These are phyloP conservation scores for Entoloma clypeatum DNA, from an alignment of 1,284 basidiomycete species.

Conservation along the genomic window DNA sequence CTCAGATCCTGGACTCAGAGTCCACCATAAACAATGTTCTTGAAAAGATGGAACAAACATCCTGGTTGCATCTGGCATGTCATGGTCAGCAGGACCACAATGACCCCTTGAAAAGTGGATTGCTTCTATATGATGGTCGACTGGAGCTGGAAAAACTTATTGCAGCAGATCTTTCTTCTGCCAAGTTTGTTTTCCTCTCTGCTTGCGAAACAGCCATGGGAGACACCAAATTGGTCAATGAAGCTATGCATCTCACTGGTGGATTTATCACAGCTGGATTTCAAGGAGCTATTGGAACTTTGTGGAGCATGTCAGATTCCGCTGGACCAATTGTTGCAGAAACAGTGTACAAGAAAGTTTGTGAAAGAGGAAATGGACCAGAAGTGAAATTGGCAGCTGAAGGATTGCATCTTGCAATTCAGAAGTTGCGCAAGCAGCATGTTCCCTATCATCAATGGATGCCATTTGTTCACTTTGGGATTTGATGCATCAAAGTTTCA, in stretches of 20 bases:
- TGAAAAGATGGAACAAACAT: constrained; percentile 6
- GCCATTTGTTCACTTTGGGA: constrained; percentile 28
- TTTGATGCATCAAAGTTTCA: constrained; percentile 13
- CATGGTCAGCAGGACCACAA: constrained; percentile 16
- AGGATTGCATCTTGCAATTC: constrained; percentile 23
- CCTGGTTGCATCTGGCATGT: constrained; percentile 19
- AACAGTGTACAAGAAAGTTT: constrained; percentile 21
- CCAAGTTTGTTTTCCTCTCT: constrained; percentile 25
- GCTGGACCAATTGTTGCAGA: constrained; percentile 25
- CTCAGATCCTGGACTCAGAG: background rate
- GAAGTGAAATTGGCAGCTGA: constrained; percentile 18
- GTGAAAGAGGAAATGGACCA: constrained; percentile 12
- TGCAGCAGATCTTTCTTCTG: constrained; percentile 8
- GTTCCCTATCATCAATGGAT: constrained; percentile 23
- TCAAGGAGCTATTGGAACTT: constrained; percentile 28
- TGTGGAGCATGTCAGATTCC: constrained; percentile 31
- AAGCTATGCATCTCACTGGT: constrained; percentile 29
- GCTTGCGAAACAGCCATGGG: constrained; percentile 34
- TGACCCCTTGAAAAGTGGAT: constrained; percentile 15
- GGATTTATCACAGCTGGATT: constrained; percentile 34
- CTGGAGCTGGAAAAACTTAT: constrained; percentile 14
- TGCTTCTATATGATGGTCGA: constrained; percentile 12
- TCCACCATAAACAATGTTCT: constrained; percentile 11
- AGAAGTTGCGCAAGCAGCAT: constrained; percentile 17
- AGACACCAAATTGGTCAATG: constrained; percentile 22